Base-by-base conservation (phyloP, 2,329 filamentous ascomycete species). In the Alternaria triticina region DNA sequence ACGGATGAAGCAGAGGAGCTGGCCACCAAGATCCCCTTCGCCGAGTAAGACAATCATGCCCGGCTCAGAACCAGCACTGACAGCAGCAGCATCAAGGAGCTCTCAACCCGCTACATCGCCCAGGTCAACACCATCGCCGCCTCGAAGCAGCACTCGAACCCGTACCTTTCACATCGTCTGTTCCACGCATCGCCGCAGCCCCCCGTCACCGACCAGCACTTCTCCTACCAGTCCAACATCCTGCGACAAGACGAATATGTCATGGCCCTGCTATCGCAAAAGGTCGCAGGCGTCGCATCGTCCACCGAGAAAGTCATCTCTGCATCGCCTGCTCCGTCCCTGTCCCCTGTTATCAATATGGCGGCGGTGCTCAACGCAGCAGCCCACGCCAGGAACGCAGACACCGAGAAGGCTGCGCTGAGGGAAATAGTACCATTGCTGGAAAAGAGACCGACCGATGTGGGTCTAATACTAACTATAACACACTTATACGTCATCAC, bases 401-500 rank as follows among this genome's bases (percentile, higher is more conserved):
- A 85, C 10, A 77, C 69, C 11, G 90, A 89, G 47, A 91, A 90
- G 71, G 85, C 88, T 49, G 89, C 90, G 6, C 81, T 97, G 33
- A 92, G 90, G 75, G 84, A 87, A 36, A 87, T 96, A 25, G 80
- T 92, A 4, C 87, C 88, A 1, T 79, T 94, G 12, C 82, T 95
- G 7, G 90, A 93, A 71, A 90, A 89, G 74, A 86, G 92, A 28
- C 92, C 94, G 0, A 88, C 88, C 63, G 93, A 97, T 75, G 83
- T 97, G 22, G 95, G 94, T 2, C 84, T 97, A 4, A 82, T 92
- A 23, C 83, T 97, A 43, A 94, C 92, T 10, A 87, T 93, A 59
- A 86, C 95, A 10, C 94, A 97, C 77, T 86, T 97, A 47, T 94
- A 96, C 75, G 84, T 96, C 15, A 84, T 89, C 54, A 87, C 86